phyloP scores from a whole-genome alignment of 208 protist genomes.

The Acanthamoeba sp. region DNA sequence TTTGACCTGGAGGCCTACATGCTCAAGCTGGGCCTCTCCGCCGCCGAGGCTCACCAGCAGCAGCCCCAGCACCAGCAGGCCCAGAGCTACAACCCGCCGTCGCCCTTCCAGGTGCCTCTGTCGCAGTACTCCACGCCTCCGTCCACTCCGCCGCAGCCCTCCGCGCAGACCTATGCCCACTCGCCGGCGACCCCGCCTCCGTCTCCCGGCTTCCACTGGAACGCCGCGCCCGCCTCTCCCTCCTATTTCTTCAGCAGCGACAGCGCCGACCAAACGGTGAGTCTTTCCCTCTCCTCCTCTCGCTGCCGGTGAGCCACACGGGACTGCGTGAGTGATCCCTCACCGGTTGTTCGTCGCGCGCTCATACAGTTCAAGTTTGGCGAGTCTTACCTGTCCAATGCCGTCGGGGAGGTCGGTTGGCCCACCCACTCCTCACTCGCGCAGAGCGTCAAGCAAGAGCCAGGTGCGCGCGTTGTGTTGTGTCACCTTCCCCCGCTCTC shows the following conservation, averaged over 20 bases:
- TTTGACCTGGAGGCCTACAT: slow-evolving; percentile 37
- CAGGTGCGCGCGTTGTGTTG: too few species aligned
- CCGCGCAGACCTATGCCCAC: neutral
- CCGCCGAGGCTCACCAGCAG: neutral
- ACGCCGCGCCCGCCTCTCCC: neutral
- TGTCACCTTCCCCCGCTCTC: neutral
- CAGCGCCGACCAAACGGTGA: neutral
- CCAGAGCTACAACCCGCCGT: neutral
- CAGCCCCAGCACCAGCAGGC: neutral
- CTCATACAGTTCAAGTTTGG: slow-evolving; percentile 13
- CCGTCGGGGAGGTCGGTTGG: slow-evolving; percentile 11
- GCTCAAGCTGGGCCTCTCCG: slow-evolving; percentile 21
- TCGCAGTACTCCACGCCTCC: neutral
- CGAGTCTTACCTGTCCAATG: neutral
- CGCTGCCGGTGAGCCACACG: neutral
- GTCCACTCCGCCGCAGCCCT: slow-evolving; percentile 1
- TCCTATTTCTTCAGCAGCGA: neutral
- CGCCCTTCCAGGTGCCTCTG: slow-evolving; percentile 27
- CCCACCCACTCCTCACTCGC: neutral
- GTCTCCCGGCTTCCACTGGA: slow-evolving; percentile 15
- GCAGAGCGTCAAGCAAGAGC: slow-evolving; percentile 3
- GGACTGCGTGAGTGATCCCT: neutral
- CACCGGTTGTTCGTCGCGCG: neutral
- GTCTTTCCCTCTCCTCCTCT: neutral
- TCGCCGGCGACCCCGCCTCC: neutral